Evolutionary conservation across 2,329 filamentous ascomycete genomes (phyloP).

Genomic region (Penicillium vulpinum): DNA sequence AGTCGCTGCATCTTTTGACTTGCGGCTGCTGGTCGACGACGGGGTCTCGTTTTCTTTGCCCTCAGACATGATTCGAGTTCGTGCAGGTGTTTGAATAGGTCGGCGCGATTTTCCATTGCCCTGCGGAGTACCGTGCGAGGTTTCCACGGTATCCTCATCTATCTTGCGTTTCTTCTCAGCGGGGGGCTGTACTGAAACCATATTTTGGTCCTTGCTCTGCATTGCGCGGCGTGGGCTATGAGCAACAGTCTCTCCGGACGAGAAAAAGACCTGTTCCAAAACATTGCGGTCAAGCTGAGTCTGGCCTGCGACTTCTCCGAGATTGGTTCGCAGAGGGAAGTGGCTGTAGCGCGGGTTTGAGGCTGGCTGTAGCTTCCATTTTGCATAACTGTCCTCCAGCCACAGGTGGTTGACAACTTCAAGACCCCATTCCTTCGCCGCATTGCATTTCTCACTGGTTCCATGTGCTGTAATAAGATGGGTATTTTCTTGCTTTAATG

Average conservation of each 20-base stretch:
- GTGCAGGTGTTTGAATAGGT: conserved; percentile 54
- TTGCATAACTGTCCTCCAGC: conserved; percentile 96
- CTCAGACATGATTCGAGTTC: conserved; percentile 52
- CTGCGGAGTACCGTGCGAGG: conserved; percentile 29
- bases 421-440: conserved; percentile 89
- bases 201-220: conserved; percentile 40
- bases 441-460: conserved; percentile 88
- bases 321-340: conserved; percentile 85
- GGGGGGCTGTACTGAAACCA: conserved; percentile 24
- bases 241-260: conserved; percentile 30
- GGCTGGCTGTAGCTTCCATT: conserved; percentile 72
- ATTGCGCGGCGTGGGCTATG: conserved; percentile 30
- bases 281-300: conserved; percentile 75
- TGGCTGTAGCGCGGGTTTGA: conserved; percentile 76
- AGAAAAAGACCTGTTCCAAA: conserved; percentile 68
- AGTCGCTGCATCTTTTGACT: conserved; percentile 83
- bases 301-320: conserved; percentile 89
- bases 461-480: conserved; percentile 90
- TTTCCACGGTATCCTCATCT: conserved; percentile 18
- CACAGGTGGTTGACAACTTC: conserved; percentile 91
- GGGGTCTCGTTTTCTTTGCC: conserved; percentile 86
- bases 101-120: conserved; percentile 31
- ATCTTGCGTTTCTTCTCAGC: conserved; percentile 22
- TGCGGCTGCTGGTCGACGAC: conserved; percentile 72
- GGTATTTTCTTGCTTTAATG: conserved; percentile 91